Base-by-base conservation (phyloP, 306 rosid genomes). In the Pachyrhizus erosus region DNA sequence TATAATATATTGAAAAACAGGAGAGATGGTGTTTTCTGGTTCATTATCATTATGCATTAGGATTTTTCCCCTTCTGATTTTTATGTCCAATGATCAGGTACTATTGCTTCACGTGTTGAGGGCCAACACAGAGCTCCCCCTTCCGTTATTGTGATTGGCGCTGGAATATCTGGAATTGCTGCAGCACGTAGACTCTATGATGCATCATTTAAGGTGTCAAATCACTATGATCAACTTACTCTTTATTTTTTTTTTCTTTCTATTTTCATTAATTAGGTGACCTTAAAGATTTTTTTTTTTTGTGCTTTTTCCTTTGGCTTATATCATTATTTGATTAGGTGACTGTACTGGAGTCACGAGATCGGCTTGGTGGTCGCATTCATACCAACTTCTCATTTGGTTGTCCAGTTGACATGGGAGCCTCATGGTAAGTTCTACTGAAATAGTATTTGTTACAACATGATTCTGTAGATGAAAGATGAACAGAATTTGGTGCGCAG, bases 321-420 rank as follows among this genome's bases (percentile, higher is more conserved):
- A 54, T 79, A 7, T 87, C 74, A 33, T 83, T 29, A 24, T 75
- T 69, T 75, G 33, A 20, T 72, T 83, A 92, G 97, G 97, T 94
- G 79, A 73, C 87, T 52, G 79, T 94, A 70, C 82, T 94, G 71
- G 98, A 94, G 80, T 94, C 98, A 73, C 90, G 94, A 17, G 92
- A 88, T 73, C 85, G 97, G 73, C 87, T 94, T 64, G 97, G 98
- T 73, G 98, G 98, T 65, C 96, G 98, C 37, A 86, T 94, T 85
- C 96, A 89, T 77, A 94, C 96, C 2, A 94, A 94, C 81, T 70
- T 87, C 81, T 91, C 98, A 62, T 91, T 94, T 82, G 96, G 94
- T 70, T 89, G 93, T 87, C 97, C 97, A 5, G 94, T 94, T 69
- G 98, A 94, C 84, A 84, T 94, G 92, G 98, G 98, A 72, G 97